Conservation (phyloP, 352 stramenopile species). For the Globisporangium perplexum region DNA sequence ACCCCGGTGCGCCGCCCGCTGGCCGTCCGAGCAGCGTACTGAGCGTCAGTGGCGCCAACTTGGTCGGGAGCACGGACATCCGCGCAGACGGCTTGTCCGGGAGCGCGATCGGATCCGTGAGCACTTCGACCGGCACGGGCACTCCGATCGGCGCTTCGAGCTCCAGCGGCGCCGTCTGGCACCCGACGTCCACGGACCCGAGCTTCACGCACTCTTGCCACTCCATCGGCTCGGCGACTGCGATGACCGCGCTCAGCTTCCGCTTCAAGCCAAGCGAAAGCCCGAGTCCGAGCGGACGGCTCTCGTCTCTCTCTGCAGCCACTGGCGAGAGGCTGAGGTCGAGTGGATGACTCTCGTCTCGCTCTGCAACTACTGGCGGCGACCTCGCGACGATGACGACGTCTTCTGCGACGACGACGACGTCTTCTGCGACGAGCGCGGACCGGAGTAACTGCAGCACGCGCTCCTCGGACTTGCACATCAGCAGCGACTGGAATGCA, state of each 20-base stretch:
- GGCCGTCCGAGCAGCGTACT: conserved; percentile 41
- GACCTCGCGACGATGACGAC: too few relatives aligned
- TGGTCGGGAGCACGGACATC: conserved; percentile 13
- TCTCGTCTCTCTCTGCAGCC: background rate
- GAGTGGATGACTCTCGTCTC: background rate
- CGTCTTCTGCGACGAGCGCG: conserved; percentile 5
- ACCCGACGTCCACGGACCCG: conserved; percentile 34
- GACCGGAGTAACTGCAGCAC: conserved; percentile 33
- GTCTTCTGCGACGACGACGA: background rate
- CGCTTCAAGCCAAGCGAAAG: conserved; percentile 10
- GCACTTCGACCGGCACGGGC: background rate
- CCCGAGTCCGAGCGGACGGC: background rate
- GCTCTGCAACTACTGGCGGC: background rate
- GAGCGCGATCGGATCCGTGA: background rate
- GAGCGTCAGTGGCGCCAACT: conserved; percentile 38
- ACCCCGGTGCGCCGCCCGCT: conserved; percentile 2
- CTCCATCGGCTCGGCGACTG: conserved; percentile 55
- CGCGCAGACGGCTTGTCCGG: background rate
- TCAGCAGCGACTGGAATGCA: conserved; percentile 32
- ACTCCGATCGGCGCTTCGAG: conserved; percentile 4
- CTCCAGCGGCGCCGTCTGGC: conserved; percentile 42
- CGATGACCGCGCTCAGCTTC: conserved; percentile 48
- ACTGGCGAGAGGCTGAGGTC: background rate
- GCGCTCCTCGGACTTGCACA: conserved; percentile 26
- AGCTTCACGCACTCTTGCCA: conserved; percentile 59